Evolutionary conservation across 176 grass and related monocot species (phyloP), one percentile per base, ranked within the genome.

Genomic region (Tuctoria greenei): DNA sequence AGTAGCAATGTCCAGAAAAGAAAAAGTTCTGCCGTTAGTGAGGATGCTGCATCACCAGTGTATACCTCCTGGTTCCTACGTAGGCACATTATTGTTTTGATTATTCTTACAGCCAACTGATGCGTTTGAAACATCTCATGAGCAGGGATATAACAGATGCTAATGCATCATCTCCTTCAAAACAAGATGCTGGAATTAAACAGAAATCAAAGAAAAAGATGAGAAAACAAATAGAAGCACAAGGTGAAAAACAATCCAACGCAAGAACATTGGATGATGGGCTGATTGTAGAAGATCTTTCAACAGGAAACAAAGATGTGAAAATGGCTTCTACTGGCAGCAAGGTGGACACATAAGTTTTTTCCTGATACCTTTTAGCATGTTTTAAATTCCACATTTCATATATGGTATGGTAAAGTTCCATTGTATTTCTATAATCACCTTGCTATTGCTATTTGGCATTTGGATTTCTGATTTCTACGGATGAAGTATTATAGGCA

Each of bases 251-350:
- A 39, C 81, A 67, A 27, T 75, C 86, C 28, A 76, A 88, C 70
- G 59, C 64, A 14, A 88, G 84, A 61, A 98, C 86, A 66, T 88
- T 94, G 72, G 75, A 83, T 28, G 88, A 86, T 78, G 91, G 89
- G 16, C 73, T 94, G 84, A 70, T 78, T n/a, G 71, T 98, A 70
- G 95, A 98, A 84, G 86, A 98, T 78, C 61, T 98, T 13, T 88
- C 82, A 37, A 86, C 79, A 64, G 84, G 82, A 38, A 89, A 85
- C n/a, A 51, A 63, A 50, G 89, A 94, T 77, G 91, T 82, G 16
- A 85, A 89, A 85, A 81, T 79, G 81, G 91, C 95, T 81, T 83
- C 84, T 76, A 78, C 77, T 60, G 95, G 95, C 37, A 76, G 60
- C 64, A 98, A 90, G 86, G 95, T 94, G 83, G 2, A 37, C 35